Base-by-base conservation (phyloP, 495 filamentous ascomycete species). In the Cercophora scortea region DNA sequence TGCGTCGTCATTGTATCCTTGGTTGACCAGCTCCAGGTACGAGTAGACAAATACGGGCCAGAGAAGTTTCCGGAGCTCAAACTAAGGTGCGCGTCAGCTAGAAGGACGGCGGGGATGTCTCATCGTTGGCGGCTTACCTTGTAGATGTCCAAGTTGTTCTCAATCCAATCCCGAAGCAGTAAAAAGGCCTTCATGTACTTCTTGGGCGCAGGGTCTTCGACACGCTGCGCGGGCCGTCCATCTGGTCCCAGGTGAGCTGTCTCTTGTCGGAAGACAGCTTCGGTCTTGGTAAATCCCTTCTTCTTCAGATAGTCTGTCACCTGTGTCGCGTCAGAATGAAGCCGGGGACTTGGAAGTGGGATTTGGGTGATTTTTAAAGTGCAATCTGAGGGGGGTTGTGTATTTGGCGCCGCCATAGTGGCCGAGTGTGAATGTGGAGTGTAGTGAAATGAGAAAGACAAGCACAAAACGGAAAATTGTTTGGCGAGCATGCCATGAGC, bases 11-110 rank as follows among this genome's bases (percentile, higher is more conserved):
- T 75, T 69, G 56, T 85, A 86, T 53, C 79, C 83, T 10, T 88
- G 83, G n/a, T 71, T 72, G n/a, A 91, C 78, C 44, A 96, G 82
- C 56, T 88, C 80, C 7, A 97, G 69, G 61, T 88, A 96, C 0
- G 90, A 93, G 68, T 98, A 92, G 17, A 96, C 86, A 61, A 96
- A 97, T 0, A 94, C 71, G 1, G 93, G 94, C 88, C 90, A 98
- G 25, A 92, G 72, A 10, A 97, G 72, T 42, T 91, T 87, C 48
- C 77, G 70, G 1, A 98, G 78, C 66, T 97, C 93, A n/a, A 89
- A 88, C 86, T 91, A 57, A 19, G 11, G 5, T n/a, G n/a, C 32
- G 1, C 34, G 51, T 79, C 35, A 81, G 67, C 25, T 2, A 25
- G 25, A 25, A 25, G 25, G 25, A 25, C 25, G 5, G 25, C 5